These are phyloP conservation scores for Babjeviella inositovora DNA, from an alignment of 805 yeast genomes.

Conservation along the genomic window DNA sequence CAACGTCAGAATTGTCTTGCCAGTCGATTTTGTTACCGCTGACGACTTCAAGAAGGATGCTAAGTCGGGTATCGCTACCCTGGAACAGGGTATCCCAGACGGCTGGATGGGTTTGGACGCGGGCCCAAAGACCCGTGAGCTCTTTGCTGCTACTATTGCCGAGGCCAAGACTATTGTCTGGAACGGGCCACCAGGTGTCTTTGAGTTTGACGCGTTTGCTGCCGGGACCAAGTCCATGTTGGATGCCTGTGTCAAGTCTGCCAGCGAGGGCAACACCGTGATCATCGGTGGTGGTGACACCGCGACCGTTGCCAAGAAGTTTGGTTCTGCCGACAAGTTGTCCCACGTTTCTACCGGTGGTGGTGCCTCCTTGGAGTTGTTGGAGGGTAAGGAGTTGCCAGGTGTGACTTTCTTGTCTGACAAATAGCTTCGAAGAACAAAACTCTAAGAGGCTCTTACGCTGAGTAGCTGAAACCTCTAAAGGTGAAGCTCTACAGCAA, in stretches of 20 bases:
- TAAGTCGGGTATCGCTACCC: slow-evolving; percentile 66
- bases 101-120: slow-evolving; percentile 92
- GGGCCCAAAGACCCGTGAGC: slow-evolving; percentile 78
- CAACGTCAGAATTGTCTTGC: slow-evolving; percentile 85
- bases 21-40: slow-evolving; percentile 92
- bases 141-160: slow-evolving; percentile 70
- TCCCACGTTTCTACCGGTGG: slow-evolving; percentile 99
- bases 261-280: slow-evolving; percentile 80
- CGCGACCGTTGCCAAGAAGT: slow-evolving; percentile 98
- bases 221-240: slow-evolving; percentile 83
- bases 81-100: slow-evolving; percentile 86
- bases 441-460: no score
- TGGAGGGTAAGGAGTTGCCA: slow-evolving; percentile 97
- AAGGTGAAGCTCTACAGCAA: no score
- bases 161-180: slow-evolving; percentile 96
- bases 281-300: slow-evolving; percentile 99
- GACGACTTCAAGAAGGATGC: slow-evolving; percentile 92
- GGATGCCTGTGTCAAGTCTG: slow-evolving; percentile 77
- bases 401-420: slow-evolving; percentile 90
- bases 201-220: slow-evolving; percentile 89
- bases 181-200: slow-evolving; percentile 99
- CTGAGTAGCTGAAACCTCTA: no score
- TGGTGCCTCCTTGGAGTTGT: slow-evolving; percentile 97
- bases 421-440: no score
- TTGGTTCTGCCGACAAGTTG: slow-evolving; percentile 88